Conservation (phyloP, 345 rosid genomes). For the Salix suchowensis region DNA sequence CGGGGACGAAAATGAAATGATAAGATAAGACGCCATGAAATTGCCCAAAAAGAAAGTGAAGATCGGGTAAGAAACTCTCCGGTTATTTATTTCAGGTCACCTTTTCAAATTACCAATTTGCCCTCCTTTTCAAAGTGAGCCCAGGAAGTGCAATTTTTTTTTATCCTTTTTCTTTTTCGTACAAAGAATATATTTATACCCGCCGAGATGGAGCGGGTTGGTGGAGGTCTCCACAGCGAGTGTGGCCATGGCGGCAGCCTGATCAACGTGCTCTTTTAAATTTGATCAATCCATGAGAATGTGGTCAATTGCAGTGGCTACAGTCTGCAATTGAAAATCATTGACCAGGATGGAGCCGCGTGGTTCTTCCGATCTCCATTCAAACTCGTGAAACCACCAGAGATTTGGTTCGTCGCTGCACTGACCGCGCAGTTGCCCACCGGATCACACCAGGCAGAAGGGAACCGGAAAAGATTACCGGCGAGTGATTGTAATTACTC, state of each 20-base stretch:
- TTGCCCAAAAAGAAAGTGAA: conserved; percentile 33
- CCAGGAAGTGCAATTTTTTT: not conserved
- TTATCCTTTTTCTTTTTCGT: not conserved
- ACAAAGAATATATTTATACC: not conserved
- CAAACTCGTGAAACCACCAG: not conserved
- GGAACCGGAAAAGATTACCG: not conserved
- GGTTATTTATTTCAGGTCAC: conserved; percentile 23
- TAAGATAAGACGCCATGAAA: conserved; percentile 28
- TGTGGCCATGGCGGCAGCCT: not conserved
- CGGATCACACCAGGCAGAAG: too few relatives aligned
- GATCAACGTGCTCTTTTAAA: not conserved
- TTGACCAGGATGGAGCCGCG: not conserved
- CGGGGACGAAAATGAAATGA: conserved; percentile 19
- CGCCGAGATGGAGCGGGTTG: not conserved
- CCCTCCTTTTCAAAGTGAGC: not conserved
- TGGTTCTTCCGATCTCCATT: not conserved
- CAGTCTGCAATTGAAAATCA: not conserved
- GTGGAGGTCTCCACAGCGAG: not conserved
- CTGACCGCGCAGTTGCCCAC: not conserved
- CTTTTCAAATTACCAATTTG: conserved; percentile 5
- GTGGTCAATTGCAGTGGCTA: not conserved
- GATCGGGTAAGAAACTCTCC: not conserved
- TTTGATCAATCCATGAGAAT: not conserved
- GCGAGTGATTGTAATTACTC: conserved; percentile 12
- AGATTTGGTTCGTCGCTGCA: not conserved